These are phyloP conservation scores for Rhizopogon vinicolor DNA, from an alignment of 768 basidiomycete species.

Conservation along the genomic window DNA sequence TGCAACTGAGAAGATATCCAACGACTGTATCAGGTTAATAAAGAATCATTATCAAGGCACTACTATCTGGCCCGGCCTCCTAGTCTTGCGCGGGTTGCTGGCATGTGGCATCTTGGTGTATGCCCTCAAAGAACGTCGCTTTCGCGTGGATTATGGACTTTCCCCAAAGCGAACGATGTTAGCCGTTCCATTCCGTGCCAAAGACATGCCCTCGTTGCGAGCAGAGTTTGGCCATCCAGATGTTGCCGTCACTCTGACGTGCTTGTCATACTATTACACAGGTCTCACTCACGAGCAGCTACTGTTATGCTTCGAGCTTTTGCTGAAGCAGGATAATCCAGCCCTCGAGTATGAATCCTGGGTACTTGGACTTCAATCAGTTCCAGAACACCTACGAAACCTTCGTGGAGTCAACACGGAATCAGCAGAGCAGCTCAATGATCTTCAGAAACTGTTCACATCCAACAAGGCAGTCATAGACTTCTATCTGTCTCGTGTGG, in stretches of 20 bases:
- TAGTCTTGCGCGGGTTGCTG: slow-evolving; percentile 32
- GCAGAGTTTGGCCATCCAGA: too few species aligned
- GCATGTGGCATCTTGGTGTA: slow-evolving; percentile 26
- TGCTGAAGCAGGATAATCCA: too few species aligned
- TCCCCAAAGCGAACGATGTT: too few species aligned
- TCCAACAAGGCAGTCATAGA: slow-evolving; percentile 27
- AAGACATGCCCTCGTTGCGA: too few species aligned
- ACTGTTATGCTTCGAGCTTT: too few species aligned
- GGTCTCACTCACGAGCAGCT: too few species aligned
- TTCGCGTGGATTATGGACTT: too few species aligned
- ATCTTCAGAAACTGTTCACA: slow-evolving; percentile 24
- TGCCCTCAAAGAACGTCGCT: slow-evolving; percentile 26
- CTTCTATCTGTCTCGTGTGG: slow-evolving; percentile 32
- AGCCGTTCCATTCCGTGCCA: too few species aligned
- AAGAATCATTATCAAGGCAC: slow-evolving; percentile 1
- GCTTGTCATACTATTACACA: too few species aligned
- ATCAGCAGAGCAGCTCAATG: slow-evolving; percentile 21
- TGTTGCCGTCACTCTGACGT: too few species aligned
- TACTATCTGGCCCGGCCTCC: slow-evolving; percentile 16
- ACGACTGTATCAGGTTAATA: neutral
- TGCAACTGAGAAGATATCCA: slow-evolving; percentile 5
- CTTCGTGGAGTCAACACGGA: slow-evolving; percentile 22
- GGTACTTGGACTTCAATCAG: neutral
- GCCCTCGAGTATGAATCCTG: too few species aligned
- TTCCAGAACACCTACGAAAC: slow-evolving; percentile 15